Base-by-base conservation (phyloP, 2,329 filamentous ascomycete genomes). In the Calycina marina region DNA sequence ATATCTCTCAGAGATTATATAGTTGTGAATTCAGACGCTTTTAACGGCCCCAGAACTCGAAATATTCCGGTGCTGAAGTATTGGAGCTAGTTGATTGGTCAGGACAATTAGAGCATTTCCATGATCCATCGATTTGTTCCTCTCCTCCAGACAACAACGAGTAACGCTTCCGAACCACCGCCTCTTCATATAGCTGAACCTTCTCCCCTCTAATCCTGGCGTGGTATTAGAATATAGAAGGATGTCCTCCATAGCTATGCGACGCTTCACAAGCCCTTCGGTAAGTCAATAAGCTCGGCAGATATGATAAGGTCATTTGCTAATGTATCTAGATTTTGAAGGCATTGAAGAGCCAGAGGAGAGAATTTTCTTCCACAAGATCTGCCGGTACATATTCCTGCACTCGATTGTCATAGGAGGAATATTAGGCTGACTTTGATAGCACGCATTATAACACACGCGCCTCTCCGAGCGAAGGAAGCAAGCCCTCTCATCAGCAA, bases 401-500 rank as follows among this genome's bases (percentile, higher is more conserved):
- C 14, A 5, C 8, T 14, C 14, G n/a, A 26, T 26, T 13, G 5
- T 13, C 25, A 26, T n/a, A 26, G 12, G 11, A 6, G 25, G 25
- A 14, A 32, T 24, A 30, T 13, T 12, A 33, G 18, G 39, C 41
- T 49, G 28, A 52, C 35, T 32, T 20, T 22, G 32, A 28, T 49
- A 85, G 82, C 84, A 53, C 77, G 79, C 57, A 82, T 96, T 56
- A 81, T 93, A 57, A 76, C 80, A 50, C 88, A 79, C 60, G 72
- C 76, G 48, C 82, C 83, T 46, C 69, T 96, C 45, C 77, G 85
- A 58, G 90, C 88, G 36, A 93, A 92, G 67, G 86, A 94, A 66
- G 86, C 86, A 18, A 82, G 82, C 42, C 77, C 82, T 29, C 82
- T 83, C 55, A 71, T 93, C 50, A 81, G 77, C 59, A 77, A 69